Base-by-base conservation (phyloP, 192 early-diverging fungal species). In the Chytriomyces sp. region DNA sequence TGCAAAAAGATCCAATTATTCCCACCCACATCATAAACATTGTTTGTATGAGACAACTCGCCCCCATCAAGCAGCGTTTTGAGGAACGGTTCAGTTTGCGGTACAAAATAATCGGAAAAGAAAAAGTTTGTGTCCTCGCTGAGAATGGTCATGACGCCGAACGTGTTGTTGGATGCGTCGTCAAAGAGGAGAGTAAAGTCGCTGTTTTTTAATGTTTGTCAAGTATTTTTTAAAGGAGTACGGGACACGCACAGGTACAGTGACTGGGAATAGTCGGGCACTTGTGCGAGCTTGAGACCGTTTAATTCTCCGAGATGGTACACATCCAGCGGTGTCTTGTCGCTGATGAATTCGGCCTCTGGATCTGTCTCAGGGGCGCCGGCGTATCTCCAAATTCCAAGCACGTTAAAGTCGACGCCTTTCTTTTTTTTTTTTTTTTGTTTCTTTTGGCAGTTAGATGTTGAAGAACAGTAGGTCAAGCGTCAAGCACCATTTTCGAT, bases 231-330 rank as follows among this genome's bases (percentile, higher is more conserved):
- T 11, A 1, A 57, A 57, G n/a, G 3, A 57, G 11, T 11, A 18
- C 13, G 13, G 53, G n/a, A 57, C 53, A 57, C 53, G 53, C 11
- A 57, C 53, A 35, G 28, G 28, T 35, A 35, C 1, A 35, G 28
- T 35, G 28, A 35, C 28, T 35, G 28, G 28, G 28, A 35, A 35
- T 35, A 45, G 71, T 26, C 44, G 16, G 20, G 57, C 45, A 20
- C 10, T 53, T 18, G 67, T 18, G 18, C 11, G 11, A 18, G 53
- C 20, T 65, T 61, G 18, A 69, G n/a, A 18, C 76, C 76, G 45
- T 69, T 57, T 5, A 77, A 35, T 47, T 77, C 76, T 10, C 76
- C 76, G 6, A 77, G 57, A 20, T 23, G 59, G 43, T 69, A 77
- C 5, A 66, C 63, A 47, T 67, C 47, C 18, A 77, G 45, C 5